These are phyloP conservation scores for Eucalyptus microcorys DNA, from an alignment of 345 rosid genomes.

Conservation along the genomic window DNA sequence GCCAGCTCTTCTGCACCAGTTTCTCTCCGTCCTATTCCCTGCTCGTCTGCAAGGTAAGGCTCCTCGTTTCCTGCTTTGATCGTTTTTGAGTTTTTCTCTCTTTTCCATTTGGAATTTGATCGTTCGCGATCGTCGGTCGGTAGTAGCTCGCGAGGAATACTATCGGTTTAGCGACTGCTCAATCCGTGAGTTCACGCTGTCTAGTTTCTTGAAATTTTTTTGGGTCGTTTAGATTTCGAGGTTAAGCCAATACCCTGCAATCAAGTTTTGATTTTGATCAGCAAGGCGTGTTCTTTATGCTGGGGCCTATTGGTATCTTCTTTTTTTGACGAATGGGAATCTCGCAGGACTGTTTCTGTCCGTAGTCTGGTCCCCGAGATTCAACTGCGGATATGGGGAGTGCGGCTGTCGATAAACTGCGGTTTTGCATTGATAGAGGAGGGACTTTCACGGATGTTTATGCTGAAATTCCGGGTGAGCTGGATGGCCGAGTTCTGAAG, in stretches of 20 bases:
- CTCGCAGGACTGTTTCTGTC: neutral
- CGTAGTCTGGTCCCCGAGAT: neutral
- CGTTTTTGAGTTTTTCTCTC: neutral
- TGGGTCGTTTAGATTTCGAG: neutral
- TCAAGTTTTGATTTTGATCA: neutral
- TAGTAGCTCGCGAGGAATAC: neutral
- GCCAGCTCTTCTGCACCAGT: neutral
- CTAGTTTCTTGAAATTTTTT: neutral
- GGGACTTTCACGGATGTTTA: slow-evolving; percentile 98
- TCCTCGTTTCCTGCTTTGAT: neutral
- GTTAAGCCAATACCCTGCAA: neutral
- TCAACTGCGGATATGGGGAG: slow-evolving; percentile 25
- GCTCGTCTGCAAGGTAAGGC: neutral
- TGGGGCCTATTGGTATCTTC: neutral
- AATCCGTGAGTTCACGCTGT: neutral
- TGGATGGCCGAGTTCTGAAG: slow-evolving; percentile 66
- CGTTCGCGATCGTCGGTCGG: neutral
- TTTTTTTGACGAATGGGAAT: neutral
- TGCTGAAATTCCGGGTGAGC: slow-evolving; percentile 77
- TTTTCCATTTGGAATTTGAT: neutral
- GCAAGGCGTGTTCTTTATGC: neutral
- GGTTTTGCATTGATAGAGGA: slow-evolving; percentile 91
- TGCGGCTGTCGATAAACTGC: slow-evolving; percentile 33
- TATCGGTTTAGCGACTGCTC: neutral
- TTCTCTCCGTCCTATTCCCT: neutral